Percentiles rank a stretch among this genome's conserved stretches.
phyloP scores from a whole-genome alignment of 2,329 filamentous ascomycete genomes.

The Thermochaetoides dissita region DNA sequence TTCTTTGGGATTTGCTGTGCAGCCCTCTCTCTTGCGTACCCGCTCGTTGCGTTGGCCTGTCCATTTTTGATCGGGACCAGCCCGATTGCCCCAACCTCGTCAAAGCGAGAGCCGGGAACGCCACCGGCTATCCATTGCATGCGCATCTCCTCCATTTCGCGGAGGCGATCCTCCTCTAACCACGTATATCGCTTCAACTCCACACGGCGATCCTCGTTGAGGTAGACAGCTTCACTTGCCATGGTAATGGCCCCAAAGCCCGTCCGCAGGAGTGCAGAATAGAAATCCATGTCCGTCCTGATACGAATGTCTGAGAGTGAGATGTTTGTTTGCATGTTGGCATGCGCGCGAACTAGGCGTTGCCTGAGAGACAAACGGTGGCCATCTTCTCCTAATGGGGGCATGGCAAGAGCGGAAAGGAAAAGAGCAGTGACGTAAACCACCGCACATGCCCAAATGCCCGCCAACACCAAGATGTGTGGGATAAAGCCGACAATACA shows the following conservation, averaged over 20 bases:
- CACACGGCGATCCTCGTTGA: slow-evolving; percentile 75
- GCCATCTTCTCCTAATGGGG: slow-evolving; percentile 27
- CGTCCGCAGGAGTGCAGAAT: slow-evolving; percentile 72
- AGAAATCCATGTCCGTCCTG: slow-evolving; percentile 85
- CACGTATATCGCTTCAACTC: slow-evolving; percentile 67
- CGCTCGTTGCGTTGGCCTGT: slow-evolving; percentile 31
- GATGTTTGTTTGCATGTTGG: slow-evolving; percentile 83
- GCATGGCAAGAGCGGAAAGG: slow-evolving; percentile 57
- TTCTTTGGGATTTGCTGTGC: slow-evolving; percentile 41
- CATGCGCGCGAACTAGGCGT: slow-evolving; percentile 57
- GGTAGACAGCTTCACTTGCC: slow-evolving; percentile 87
- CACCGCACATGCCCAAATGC: slow-evolving; percentile 58
- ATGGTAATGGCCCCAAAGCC: slow-evolving; percentile 84
- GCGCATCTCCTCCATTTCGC: slow-evolving; percentile 54
- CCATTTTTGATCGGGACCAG: slow-evolving; percentile 39
- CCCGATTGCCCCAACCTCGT: slow-evolving; percentile 39
- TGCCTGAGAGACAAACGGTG: slow-evolving; percentile 36
- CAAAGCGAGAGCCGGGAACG: slow-evolving; percentile 33
- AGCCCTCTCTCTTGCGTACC: slow-evolving; percentile 58
- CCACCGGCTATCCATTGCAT: slow-evolving; percentile 36
- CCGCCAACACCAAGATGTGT: slow-evolving; percentile 71
- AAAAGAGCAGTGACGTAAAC: slow-evolving; percentile 69
- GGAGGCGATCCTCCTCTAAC: slow-evolving; percentile 75
- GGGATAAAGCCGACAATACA: slow-evolving; percentile 92
- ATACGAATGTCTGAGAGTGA: slow-evolving; percentile 70